Evolutionary conservation across 345 rosid genomes (phyloP), one percentile per base, ranked within the genome.

Genomic region (Chamaenerion angustifolium): DNA sequence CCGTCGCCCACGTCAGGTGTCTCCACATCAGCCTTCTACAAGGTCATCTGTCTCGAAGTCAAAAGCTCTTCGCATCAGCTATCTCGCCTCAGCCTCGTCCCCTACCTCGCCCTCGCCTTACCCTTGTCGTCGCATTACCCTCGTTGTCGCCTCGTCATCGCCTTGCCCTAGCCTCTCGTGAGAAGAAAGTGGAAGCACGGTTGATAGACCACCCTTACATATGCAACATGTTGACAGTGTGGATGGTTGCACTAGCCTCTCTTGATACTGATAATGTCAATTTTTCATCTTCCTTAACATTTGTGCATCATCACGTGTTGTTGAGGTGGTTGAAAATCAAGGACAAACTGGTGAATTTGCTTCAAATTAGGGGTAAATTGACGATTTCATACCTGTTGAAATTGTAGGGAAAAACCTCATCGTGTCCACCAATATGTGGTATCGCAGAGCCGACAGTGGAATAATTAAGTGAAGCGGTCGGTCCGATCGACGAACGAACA

Each of bases 291-390:
- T 67, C 90, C 19, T 83, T 80, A 37, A 70, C 75, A 43, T 73
- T 68, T 67, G 86, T 81, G 45, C 75, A 81, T 70, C 71, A 87
- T 57, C 69, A 51, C 94, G 88, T 15, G 77, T 88, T 66, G 73
- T 72, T 11, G 96, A 93, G 69, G 94, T 85, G 60, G 74, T 70
- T 62, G 99, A 93, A 71, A 88, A 80, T 75, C 94, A 82, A 71
- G 99, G 99, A 54, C 96, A 84, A 71, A 88, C 90, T 3, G 99
- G 96, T 69, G 99, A 93, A 69, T 93, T 80, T 73, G 88, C 75
- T 52, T 96, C 94, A 56, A 86, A 66, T 70, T 83, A 75, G 48
- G 95, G 96, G 60, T 68, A 80, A 59, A 77, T 75, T 72, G 95
- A 85, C 74, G 86, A 92, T 76, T 76, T 85, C 68, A 68, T 81